phyloP scores from a whole-genome alignment of 2,329 filamentous ascomycete genomes.

The Botrytis sinoallii region DNA sequence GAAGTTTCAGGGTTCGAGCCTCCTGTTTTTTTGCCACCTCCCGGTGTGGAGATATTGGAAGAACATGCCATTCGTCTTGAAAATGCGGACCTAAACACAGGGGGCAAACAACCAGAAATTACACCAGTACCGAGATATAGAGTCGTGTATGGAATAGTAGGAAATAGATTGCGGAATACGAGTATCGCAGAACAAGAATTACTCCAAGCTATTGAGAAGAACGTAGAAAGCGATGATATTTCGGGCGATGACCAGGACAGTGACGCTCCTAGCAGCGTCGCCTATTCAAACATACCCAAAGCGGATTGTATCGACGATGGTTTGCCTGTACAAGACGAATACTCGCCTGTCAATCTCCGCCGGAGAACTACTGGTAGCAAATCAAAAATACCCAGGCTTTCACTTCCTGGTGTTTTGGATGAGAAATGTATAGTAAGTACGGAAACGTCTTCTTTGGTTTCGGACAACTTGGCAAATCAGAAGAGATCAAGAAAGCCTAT shows the following conservation, averaged over 20 bases:
- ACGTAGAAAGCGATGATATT: conserved; percentile 24
- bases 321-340: neutral
- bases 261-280: neutral
- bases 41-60: conserved; percentile 58
- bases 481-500: conserved; percentile 36
- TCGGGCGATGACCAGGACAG: neutral
- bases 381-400: conserved; percentile 14
- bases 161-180: conserved; percentile 48
- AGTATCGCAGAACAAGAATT: conserved; percentile 37
- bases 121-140: conserved; percentile 43
- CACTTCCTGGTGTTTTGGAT: conserved; percentile 6
- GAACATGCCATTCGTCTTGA: conserved; percentile 39
- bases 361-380: neutral
- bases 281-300: neutral
- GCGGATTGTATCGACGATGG: neutral
- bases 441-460: neutral
- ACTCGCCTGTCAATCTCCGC: too few species aligned
- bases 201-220: conserved; percentile 30
- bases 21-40: conserved; percentile 52
- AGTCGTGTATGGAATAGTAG: conserved; percentile 58
- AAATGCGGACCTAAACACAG: conserved; percentile 24
- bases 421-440: conserved; percentile 11
- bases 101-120: conserved; percentile 24
- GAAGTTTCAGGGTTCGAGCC: conserved; percentile 55
- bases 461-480: conserved; percentile 33